Base-by-base conservation (phyloP, 2,329 filamentous ascomycete genomes). In the Ceratocystis variospora region DNA sequence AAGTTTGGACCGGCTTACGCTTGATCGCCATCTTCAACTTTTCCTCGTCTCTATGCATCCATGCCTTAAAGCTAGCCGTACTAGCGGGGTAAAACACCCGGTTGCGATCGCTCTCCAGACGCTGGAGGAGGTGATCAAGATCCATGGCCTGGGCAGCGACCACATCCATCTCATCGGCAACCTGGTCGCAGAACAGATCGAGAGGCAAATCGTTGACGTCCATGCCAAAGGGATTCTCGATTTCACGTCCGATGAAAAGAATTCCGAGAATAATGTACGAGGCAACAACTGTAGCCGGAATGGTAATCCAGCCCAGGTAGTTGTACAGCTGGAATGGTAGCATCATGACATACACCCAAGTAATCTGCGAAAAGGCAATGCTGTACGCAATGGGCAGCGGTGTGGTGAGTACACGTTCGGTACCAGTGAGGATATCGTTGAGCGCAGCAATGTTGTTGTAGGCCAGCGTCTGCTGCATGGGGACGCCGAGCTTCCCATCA, bases 181-280 rank as follows among this genome's bases (percentile, higher is more conserved):
- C 80, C 72, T 91, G 87, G 46, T 86, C 81, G 76, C 89, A 94
- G 78, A 86, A 95, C 15, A 80, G 77, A 72, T 93, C 89, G 2
- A 92, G 79, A 0, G 87, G 87, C 53, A 92, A 77, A 74, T 94
- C 89, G 72, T 94, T 94, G 70, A 92, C 89, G 69, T 94, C 89
- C 69, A 85, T 80, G 67, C 89, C 89, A 74, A 94, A 94, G 5
- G 89, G 89, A 72, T 94, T 90, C 75, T 94, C 89, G 69, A 94
- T 88, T 75, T 94, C 89, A 69, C 84, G 84, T 48, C 89, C 89
- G 71, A 93, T 93, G 69, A 81, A 77, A 41, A 81, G 77, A 59
- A 94, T 83, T 28, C 88, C 88, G 68, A 94, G 83, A 73, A 94
- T 93, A 70, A 94, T 93, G 75, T 93, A 93, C 2, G 87, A 85